These are phyloP conservation scores for Dysphania ambrosioides DNA, from an alignment of 148 eudicot species.

Conservation along the genomic window DNA sequence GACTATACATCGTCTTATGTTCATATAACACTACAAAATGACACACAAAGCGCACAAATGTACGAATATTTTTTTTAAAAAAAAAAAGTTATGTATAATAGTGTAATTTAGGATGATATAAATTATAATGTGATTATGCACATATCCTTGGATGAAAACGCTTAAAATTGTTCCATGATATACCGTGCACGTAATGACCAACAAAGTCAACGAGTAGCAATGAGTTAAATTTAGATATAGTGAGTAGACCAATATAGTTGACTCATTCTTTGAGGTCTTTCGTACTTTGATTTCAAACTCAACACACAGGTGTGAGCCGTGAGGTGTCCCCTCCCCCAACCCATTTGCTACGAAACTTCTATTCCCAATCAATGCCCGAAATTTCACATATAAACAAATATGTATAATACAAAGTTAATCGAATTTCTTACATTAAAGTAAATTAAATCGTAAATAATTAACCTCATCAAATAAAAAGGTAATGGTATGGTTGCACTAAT, in stretches of 20 bases:
- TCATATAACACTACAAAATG: no score
- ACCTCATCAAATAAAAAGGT: not conserved
- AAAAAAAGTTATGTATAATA: no score
- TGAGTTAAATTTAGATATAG: not conserved
- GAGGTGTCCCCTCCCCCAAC: not conserved
- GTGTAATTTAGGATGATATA: no score
- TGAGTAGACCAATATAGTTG: not conserved
- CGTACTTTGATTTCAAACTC: not conserved
- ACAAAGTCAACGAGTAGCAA: not conserved
- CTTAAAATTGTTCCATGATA: no score
- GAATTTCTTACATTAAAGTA: not conserved
- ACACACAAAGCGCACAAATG: no score
- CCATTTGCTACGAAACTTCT: slow-evolving; percentile 12
- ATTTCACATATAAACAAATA: no score
- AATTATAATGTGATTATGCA: no score
- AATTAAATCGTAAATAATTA: not conserved
- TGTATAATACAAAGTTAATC: not conserved
- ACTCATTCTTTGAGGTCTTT: not conserved
- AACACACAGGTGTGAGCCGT: no score
- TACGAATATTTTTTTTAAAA: no score
- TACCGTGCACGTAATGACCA: no score
- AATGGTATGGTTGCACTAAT: not conserved
- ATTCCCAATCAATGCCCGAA: slow-evolving; percentile 7
- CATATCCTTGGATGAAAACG: no score
- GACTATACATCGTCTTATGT: no score